Conservation (phyloP, 257 asterid species). For the Nicotiana noctiflora region DNA sequence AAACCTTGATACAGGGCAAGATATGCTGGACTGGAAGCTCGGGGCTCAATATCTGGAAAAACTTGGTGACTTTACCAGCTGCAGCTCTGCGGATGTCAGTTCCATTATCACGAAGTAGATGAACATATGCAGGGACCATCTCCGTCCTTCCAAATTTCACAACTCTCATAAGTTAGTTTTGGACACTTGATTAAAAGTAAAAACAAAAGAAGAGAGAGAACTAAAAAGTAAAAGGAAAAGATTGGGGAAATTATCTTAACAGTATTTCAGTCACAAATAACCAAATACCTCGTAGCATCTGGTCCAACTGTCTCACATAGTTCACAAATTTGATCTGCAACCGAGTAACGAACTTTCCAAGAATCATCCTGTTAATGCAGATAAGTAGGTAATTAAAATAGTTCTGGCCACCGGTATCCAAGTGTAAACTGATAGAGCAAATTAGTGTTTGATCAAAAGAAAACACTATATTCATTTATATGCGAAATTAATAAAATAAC, state of each 20-base stretch:
- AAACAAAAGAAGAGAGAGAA: background rate
- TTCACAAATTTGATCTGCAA: slow-evolving; percentile 30
- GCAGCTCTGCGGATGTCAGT: slow-evolving; percentile 34
- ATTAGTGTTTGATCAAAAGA: background rate
- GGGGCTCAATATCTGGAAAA: slow-evolving; percentile 29
- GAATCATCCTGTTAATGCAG: slow-evolving; percentile 20
- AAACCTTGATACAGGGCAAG: slow-evolving; percentile 35
- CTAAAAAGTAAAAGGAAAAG: background rate
- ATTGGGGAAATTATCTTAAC: background rate
- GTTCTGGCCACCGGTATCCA: background rate
- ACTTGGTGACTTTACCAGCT: slow-evolving; percentile 28
- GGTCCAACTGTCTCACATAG: slow-evolving; percentile 37
- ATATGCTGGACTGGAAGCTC: slow-evolving; percentile 27
- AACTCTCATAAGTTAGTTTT: background rate
- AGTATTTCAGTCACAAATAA: background rate
- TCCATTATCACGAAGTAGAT: slow-evolving; percentile 28
- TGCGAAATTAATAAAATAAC: background rate
- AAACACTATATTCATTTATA: background rate
- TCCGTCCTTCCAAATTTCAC: slow-evolving; percentile 17
- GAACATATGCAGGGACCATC: slow-evolving; percentile 32
- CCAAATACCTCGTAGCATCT: slow-evolving; percentile 26
- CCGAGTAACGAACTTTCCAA: slow-evolving; percentile 35
- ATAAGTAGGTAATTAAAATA: background rate
- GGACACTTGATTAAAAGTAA: background rate
- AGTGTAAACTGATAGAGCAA: background rate